phyloP scores from a whole-genome alignment of 2,329 filamentous ascomycete species.

The Aureobasidium melanogenum region DNA sequence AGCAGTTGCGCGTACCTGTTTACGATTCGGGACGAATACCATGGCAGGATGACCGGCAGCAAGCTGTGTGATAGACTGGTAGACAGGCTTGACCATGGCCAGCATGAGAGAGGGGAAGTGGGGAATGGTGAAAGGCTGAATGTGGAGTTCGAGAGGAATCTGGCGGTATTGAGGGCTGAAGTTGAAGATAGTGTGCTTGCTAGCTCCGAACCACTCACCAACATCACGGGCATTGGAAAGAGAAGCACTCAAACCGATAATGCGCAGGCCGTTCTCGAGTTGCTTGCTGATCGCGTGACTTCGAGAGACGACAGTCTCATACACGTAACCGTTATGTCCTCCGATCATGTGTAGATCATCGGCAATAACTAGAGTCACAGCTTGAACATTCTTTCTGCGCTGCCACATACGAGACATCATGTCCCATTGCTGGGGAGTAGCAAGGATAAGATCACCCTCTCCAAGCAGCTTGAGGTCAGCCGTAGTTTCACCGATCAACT shows the following conservation, averaged over 20 bases:
- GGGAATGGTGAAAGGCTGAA: conserved; percentile 90
- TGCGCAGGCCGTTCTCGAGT: conserved; percentile 73
- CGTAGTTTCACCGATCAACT: conserved; percentile 86
- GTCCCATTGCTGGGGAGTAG: conserved; percentile 93
- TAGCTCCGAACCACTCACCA: conserved; percentile 95
- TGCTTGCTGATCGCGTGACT: conserved; percentile 95
- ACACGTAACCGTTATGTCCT: conserved; percentile 76
- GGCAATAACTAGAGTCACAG: conserved; percentile 82
- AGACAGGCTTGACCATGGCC: conserved; percentile 93
- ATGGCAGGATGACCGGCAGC: conserved; percentile 79
- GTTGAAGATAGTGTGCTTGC: conserved; percentile 97
- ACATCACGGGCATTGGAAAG: conserved; percentile 88
- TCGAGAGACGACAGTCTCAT: conserved; percentile 93
- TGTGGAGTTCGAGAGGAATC: conserved; percentile 82
- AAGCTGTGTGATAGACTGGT: conserved; percentile 78
- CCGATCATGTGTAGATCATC: conserved; percentile 93
- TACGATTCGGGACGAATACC: conserved; percentile 85
- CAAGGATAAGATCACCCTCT: conserved; percentile 78
- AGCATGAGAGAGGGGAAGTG: conserved; percentile 98
- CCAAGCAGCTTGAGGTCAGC: conserved; percentile 85
- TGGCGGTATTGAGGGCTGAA: conserved; percentile 89
- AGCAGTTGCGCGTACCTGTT: conserved; percentile 82
- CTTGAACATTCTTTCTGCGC: conserved; percentile 87
- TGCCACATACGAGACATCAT: conserved; percentile 94
- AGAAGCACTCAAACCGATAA: conserved; percentile 83